Conservation (phyloP, 2,329 filamentous ascomycete species). For the Septoria linicola region DNA sequence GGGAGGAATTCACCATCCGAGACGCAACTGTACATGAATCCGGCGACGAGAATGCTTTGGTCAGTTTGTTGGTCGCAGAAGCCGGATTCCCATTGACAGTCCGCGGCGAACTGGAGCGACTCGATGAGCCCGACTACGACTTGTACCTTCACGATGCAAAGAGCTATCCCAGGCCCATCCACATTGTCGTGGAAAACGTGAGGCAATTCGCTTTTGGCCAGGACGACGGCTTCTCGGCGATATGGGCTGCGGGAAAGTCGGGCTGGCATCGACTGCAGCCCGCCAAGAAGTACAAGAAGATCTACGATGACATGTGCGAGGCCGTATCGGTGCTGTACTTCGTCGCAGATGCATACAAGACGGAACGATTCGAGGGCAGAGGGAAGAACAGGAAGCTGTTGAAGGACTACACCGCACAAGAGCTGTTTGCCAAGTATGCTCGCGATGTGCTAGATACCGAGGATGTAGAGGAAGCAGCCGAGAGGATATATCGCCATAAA, state of each 20-base stretch:
- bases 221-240: slow-evolving; percentile 56
- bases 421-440: slow-evolving; percentile 43
- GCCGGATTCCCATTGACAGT: slow-evolving; percentile 61
- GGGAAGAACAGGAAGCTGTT: slow-evolving; percentile 37
- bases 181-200: slow-evolving; percentile 53
- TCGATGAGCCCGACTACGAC: slow-evolving; percentile 43
- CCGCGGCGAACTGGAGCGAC: slow-evolving; percentile 58
- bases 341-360: slow-evolving; percentile 57
- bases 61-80: slow-evolving; percentile 62
- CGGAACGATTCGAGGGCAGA: slow-evolving; percentile 34
- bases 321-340: slow-evolving; percentile 65
- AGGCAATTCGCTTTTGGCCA: slow-evolving; percentile 50
- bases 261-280: slow-evolving; percentile 70
- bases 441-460: slow-evolving; percentile 24
- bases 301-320: slow-evolving; percentile 61
- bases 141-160: slow-evolving; percentile 22
- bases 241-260: slow-evolving; percentile 65
- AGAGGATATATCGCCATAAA: slow-evolving; percentile 34
- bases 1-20: slow-evolving; percentile 61
- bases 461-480: slow-evolving; percentile 28
- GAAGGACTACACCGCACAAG: slow-evolving; percentile 37
- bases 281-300: slow-evolving; percentile 54
- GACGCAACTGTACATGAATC: slow-evolving; percentile 55
- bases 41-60: slow-evolving; percentile 41
- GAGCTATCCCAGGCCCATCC: slow-evolving; percentile 40